Percentiles rank a stretch among this genome's conserved stretches.
Conservation (phyloP, 495 filamentous ascomycete genomes). For the Glarea lozoyensis region DNA sequence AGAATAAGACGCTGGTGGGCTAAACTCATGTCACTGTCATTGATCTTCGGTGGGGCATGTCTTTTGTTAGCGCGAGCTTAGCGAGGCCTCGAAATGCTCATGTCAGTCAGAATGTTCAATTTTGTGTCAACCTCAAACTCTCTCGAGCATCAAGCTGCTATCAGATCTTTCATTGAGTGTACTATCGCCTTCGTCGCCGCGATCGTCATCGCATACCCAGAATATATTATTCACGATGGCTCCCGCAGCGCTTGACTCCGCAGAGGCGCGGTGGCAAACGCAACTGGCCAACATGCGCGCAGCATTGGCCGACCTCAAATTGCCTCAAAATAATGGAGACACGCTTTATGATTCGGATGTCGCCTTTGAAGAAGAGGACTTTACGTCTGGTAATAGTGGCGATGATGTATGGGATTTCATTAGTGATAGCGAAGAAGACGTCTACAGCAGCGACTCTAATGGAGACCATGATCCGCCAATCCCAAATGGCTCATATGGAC, state of each 20-base stretch:
- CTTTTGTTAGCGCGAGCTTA: no score
- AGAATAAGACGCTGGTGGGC: no score
- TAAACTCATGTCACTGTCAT: no score
- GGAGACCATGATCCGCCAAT: constrained; percentile 24
- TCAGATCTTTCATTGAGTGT: no score
- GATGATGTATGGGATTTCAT: constrained; percentile 90
- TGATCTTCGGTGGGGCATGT: no score
- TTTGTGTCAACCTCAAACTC: no score
- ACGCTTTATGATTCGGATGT: constrained; percentile 31
- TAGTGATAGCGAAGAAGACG: constrained; percentile 43
- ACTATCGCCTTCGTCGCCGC: no score
- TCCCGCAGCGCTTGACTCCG: constrained; percentile 7
- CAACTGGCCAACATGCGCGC: constrained; percentile 64
- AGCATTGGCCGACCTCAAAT: constrained; percentile 60
- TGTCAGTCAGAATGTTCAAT: no score
- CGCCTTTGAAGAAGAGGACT: constrained; percentile 51
- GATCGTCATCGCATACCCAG: no score
- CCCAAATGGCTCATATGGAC: constrained; percentile 26
- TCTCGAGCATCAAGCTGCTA: no score
- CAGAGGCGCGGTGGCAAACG: constrained; percentile 59
- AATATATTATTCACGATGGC: no score
- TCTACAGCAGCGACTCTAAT: constrained; percentile 34
- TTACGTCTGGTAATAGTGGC: constrained; percentile 49
- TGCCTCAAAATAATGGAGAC: constrained; percentile 43
- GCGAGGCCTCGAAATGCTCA: no score